Evolutionary conservation across 2,329 filamentous ascomycete species (phyloP).

Genomic region (Herpotrichia juniperi): DNA sequence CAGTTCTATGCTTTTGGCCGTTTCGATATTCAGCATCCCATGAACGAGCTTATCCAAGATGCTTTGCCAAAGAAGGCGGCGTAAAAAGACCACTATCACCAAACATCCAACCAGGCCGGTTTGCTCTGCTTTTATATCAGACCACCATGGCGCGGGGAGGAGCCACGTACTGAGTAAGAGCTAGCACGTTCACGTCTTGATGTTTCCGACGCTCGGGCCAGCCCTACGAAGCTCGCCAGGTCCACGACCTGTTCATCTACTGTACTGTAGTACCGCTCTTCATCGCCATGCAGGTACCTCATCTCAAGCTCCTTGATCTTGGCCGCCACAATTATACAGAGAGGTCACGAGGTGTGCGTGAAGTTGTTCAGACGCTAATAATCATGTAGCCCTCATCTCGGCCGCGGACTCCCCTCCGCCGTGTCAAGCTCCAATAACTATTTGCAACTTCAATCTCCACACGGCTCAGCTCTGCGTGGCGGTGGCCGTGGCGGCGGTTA

Average conservation of each 20-base stretch:
- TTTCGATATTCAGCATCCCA: too few species aligned
- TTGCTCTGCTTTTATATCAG: not conserved
- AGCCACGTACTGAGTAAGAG: not conserved
- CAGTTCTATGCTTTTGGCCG: too few species aligned
- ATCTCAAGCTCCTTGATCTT: slow-evolving; percentile 5
- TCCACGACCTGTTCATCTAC: slow-evolving; percentile 6
- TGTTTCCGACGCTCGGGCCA: slow-evolving; percentile 4
- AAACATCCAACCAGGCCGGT: not conserved
- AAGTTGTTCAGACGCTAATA: slow-evolving; percentile 22
- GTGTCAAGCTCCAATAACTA: slow-evolving; percentile 22
- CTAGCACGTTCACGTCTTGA: not conserved
- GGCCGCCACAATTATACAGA: slow-evolving; percentile 23
- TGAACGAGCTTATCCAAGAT: too few species aligned
- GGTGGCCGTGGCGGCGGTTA: slow-evolving; percentile 33
- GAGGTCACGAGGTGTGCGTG: slow-evolving; percentile 29
- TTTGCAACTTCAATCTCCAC: not conserved
- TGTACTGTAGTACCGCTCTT: too few species aligned
- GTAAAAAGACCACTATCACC: not conserved
- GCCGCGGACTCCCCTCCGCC: slow-evolving; percentile 40
- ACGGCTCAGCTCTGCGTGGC: slow-evolving; percentile 20
- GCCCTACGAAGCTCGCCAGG: slow-evolving; percentile 19
- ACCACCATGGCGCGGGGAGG: not conserved
- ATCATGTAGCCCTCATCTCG: slow-evolving; percentile 27
- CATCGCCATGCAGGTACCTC: slow-evolving; percentile 37
- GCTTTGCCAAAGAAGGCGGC: not conserved